A percentile compares a stretch with the other conserved stretches of the same genome.
Evolutionary conservation across 345 rosid species (phyloP).

Genomic region (Lepidium aucheri): DNA sequence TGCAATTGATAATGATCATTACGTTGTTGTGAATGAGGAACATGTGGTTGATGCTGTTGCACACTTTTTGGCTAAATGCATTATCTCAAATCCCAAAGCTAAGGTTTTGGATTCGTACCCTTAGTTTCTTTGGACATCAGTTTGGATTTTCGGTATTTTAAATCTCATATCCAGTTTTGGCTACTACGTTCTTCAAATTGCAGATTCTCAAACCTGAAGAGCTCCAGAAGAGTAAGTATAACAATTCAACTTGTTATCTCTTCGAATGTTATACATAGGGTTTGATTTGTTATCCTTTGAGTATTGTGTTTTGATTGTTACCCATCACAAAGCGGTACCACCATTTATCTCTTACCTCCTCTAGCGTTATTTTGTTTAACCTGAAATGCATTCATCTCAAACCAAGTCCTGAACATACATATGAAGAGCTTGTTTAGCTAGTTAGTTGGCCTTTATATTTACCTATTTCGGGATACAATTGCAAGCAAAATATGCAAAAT

Average conservation of each 20-base stretch:
- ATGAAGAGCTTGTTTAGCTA: too few species aligned
- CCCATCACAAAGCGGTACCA: neutral
- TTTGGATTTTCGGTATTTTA: neutral
- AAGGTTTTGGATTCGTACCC: constrained; percentile 28
- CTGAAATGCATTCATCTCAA: too few species aligned
- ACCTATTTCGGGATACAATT: too few species aligned
- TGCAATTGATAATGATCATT: constrained; percentile 68
- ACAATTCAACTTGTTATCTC: neutral
- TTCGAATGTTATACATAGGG: neutral
- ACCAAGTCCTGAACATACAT: too few species aligned
- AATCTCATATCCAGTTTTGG: neutral
- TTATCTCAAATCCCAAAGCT: constrained; percentile 73
- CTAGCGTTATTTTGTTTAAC: too few species aligned
- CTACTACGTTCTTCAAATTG: constrained; percentile 13
- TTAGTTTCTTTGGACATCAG: neutral
- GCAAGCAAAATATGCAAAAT: too few species aligned
- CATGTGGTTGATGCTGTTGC: constrained; percentile 90
- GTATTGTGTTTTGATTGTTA: neutral
- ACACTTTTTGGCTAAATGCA: constrained; percentile 88
- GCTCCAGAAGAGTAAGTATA: constrained; percentile 67
- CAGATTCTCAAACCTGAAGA: constrained; percentile 78
- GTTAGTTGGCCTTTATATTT: too few species aligned
- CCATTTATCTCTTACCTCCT: neutral
- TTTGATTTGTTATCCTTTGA: too few species aligned
- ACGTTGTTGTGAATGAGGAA: constrained; percentile 65